Evolutionary conservation across 257 asterid genomes (phyloP).

Genomic region (Solanum etuberosum): DNA sequence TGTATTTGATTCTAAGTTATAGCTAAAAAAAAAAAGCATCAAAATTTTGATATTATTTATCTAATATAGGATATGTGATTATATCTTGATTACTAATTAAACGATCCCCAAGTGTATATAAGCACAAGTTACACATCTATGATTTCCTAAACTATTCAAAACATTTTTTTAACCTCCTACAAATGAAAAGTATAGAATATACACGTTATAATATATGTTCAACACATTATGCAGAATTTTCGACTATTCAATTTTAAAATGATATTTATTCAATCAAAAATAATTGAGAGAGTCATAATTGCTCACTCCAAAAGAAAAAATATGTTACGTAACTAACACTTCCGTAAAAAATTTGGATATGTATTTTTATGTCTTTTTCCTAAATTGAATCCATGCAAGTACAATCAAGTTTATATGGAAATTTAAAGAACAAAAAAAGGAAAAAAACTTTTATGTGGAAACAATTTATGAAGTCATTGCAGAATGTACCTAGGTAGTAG

Average conservation of each 20-base stretch:
- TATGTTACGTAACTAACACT: not conserved
- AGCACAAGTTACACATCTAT: not conserved
- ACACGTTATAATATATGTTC: not conserved
- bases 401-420: not conserved
- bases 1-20: not conserved
- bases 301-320: not conserved
- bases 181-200: not conserved
- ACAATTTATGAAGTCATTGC: not conserved
- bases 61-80: not conserved
- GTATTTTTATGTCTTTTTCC: not conserved
- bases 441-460: not conserved
- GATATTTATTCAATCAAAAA: not conserved
- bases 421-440: not conserved
- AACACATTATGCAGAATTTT: not conserved
- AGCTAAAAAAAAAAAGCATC: not conserved
- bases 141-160: not conserved
- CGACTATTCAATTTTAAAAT: not conserved
- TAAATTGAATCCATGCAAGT: not conserved
- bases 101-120: not conserved
- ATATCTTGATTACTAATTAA: not conserved
- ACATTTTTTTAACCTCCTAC: no score
- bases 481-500: not conserved
- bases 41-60: not conserved
- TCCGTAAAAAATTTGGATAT: not conserved
- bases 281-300: not conserved